A percentile compares a stretch with the other conserved stretches of the same genome.
These are phyloP conservation scores for Lactarius akahatsu DNA, from an alignment of 768 basidiomycete species.

Conservation along the genomic window DNA sequence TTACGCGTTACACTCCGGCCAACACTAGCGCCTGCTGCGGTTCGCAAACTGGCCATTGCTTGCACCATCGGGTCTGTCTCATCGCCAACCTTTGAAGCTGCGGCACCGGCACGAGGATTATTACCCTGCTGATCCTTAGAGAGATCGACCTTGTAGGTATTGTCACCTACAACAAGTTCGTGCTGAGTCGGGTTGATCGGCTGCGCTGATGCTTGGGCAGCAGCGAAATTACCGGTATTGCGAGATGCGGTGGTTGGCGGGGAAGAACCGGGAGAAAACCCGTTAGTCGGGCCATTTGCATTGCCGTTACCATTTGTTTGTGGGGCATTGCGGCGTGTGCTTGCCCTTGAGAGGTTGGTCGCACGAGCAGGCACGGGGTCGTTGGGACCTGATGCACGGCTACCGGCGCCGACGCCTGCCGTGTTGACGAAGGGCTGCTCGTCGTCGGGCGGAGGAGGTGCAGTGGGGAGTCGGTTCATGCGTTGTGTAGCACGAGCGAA, in stretches of 20 bases:
- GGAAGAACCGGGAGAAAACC: slow-evolving; percentile 23
- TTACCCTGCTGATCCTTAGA: slow-evolving; percentile 61
- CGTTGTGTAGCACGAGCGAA: slow-evolving; percentile 49
- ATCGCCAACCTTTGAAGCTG: slow-evolving; percentile 31
- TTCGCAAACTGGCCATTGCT: slow-evolving; percentile 37
- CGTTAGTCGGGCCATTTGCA: slow-evolving; percentile 10
- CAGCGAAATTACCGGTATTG: neutral
- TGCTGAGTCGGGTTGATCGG: slow-evolving; percentile 44
- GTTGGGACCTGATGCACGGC: slow-evolving; percentile 41
- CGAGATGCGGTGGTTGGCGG: slow-evolving; percentile 9
- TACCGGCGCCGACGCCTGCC: slow-evolving; percentile 73
- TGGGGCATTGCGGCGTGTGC: slow-evolving; percentile 26
- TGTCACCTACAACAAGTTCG: slow-evolving; percentile 66
- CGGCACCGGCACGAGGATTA: slow-evolving; percentile 6
- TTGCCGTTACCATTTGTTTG: slow-evolving; percentile 7
- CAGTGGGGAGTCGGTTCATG: slow-evolving; percentile 30
- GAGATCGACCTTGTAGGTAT: slow-evolving; percentile 66
- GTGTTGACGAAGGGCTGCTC: slow-evolving; percentile 52
- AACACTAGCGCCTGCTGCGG: slow-evolving; percentile 36
- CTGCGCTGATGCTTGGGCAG: neutral
- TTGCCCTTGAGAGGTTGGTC: slow-evolving; percentile 36
- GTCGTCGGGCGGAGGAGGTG: slow-evolving; percentile 40
- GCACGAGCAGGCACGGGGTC: slow-evolving; percentile 35
- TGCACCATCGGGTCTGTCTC: slow-evolving; percentile 43
- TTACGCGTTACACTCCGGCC: slow-evolving; percentile 32